These are phyloP conservation scores for Opeltia flavorubescens DNA, from an alignment of 495 filamentous ascomycete genomes.

Conservation along the genomic window DNA sequence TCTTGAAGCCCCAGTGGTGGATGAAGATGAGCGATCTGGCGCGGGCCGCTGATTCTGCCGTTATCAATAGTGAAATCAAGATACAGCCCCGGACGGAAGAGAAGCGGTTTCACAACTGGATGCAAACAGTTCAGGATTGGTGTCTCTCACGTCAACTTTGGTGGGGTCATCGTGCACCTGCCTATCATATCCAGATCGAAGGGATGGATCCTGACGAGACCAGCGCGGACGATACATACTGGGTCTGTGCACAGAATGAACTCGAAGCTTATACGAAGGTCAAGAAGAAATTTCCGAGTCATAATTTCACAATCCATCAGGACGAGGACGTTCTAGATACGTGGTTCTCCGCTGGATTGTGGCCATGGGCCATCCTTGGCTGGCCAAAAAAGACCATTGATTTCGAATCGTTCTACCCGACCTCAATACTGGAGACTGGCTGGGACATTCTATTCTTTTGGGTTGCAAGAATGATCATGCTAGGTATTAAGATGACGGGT, in stretches of 20 bases:
- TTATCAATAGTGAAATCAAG: conserved; percentile 36
- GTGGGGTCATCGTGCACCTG: conserved; percentile 60
- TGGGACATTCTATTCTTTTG: conserved; percentile 64
- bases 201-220: conserved; percentile 30
- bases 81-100: conserved; percentile 40
- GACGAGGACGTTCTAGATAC: conserved; percentile 57
- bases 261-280: conserved; percentile 38
- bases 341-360: conserved; percentile 56
- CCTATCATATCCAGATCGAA: conserved; percentile 41
- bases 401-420: conserved; percentile 44
- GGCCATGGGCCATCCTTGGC: conserved; percentile 51
- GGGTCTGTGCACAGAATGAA: conserved; percentile 42
- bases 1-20: conserved; percentile 63
- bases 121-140: conserved; percentile 51
- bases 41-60: conserved; percentile 40
- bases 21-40: conserved; percentile 56
- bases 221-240: conserved; percentile 35
- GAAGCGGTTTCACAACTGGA: conserved; percentile 44
- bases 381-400: conserved; percentile 45
- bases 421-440: conserved; percentile 48
- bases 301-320: conserved; percentile 39
- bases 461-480: conserved; percentile 57
- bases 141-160: conserved; percentile 56
- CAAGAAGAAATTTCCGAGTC: conserved; percentile 35
- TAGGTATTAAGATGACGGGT: conserved; percentile 48